phyloP scores from a whole-genome alignment of 139 green algal species.

The Chlorella sp. region DNA sequence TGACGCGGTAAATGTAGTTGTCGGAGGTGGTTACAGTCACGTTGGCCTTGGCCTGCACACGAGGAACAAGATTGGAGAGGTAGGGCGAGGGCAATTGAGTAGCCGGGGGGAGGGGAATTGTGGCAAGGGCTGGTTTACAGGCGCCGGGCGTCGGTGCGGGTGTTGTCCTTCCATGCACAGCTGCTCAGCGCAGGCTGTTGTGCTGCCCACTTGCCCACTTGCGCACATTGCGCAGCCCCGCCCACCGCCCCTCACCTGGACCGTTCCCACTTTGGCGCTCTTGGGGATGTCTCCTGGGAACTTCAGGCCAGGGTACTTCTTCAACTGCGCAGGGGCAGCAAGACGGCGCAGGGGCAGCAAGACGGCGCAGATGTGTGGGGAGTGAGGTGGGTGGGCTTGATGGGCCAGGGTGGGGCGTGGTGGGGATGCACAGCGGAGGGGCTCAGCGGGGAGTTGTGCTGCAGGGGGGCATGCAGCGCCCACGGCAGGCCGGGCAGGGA shows the following conservation, averaged over 20 bases:
- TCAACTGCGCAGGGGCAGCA: background rate
- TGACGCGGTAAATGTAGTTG: constrained; percentile 35
- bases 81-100: too few relatives aligned
- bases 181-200: background rate
- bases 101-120: background rate
- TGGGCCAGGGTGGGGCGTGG: too few relatives aligned
- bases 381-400: background rate
- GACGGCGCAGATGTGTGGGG: background rate
- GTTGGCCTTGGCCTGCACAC: background rate
- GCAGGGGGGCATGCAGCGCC: too few relatives aligned
- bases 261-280: background rate
- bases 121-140: background rate
- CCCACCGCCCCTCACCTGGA: too few relatives aligned
- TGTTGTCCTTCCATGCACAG: background rate
- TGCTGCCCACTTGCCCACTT: background rate
- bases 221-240: too few relatives aligned
- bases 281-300: background rate
- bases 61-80: too few relatives aligned
- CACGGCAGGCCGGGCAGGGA: too few relatives aligned
- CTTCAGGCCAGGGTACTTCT: background rate
- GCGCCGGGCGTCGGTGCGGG: background rate
- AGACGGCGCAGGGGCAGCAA: background rate
- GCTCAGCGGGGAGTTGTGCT: too few relatives aligned
- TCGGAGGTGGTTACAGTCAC: background rate
- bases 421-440: background rate